A percentile compares a stretch with the other conserved stretches of the same genome.
These are phyloP conservation scores for Phascolomyces articulosus DNA, from an alignment of 371 early-diverging fungal species.

Conservation along the genomic window DNA sequence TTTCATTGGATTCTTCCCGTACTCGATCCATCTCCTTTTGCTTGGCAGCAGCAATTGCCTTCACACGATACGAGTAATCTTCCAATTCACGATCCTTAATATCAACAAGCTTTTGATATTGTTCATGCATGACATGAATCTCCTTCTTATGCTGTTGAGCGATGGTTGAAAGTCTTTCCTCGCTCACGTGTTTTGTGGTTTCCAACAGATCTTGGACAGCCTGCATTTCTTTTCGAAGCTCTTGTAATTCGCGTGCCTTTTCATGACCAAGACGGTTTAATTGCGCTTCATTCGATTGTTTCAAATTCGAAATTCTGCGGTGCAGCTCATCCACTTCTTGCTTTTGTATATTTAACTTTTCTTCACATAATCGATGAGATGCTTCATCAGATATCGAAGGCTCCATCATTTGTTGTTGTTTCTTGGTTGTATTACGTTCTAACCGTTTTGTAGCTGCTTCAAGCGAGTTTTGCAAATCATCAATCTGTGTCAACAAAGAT, in stretches of 20 bases:
- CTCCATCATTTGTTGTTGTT: constrained; percentile 15
- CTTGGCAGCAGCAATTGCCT: constrained; percentile 32
- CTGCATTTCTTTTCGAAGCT: constrained; percentile 13
- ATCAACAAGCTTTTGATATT: constrained; percentile 38
- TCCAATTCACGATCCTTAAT: constrained; percentile 42
- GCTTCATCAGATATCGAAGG: background rate
- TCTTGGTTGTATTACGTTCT: constrained; percentile 23
- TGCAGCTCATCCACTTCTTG: constrained; percentile 35
- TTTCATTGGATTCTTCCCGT: constrained; percentile 20
- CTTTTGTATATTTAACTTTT: constrained; percentile 26
- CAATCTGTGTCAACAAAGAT: constrained; percentile 29
- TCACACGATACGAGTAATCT: constrained; percentile 45
- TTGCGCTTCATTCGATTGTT: constrained; percentile 33
- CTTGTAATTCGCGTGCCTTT: constrained; percentile 33
- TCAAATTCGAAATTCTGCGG: constrained; percentile 22
- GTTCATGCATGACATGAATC: constrained; percentile 32
- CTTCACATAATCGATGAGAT: constrained; percentile 25
- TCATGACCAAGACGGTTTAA: constrained; percentile 35
- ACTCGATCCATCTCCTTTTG: constrained; percentile 38
- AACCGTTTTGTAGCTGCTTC: constrained; percentile 44
- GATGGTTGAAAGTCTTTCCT: constrained; percentile 21
- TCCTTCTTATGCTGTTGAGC: constrained; percentile 44
- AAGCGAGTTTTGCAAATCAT: constrained; percentile 37
- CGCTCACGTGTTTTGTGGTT: background rate
- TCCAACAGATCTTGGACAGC: constrained; percentile 1